These are phyloP conservation scores for Colletotrichum musicola DNA, from an alignment of 2,329 filamentous ascomycete species.

Conservation along the genomic window DNA sequence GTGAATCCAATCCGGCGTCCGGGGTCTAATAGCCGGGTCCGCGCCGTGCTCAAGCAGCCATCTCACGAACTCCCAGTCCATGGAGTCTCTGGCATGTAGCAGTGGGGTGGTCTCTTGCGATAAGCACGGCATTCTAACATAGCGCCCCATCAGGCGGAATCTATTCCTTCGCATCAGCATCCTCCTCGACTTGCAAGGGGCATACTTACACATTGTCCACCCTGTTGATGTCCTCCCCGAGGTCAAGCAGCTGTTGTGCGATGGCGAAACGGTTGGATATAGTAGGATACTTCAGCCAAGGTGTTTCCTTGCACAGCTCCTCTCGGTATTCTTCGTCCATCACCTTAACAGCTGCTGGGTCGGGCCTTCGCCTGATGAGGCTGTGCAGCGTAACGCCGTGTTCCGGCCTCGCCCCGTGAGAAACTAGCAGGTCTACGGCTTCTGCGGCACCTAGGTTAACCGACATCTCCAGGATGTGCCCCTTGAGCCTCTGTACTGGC, in stretches of 20 bases:
- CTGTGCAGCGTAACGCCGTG: conserved; percentile 3
- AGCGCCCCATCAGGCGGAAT: not conserved
- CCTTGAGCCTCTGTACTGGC: conserved; percentile 12
- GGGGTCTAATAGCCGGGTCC: conserved; percentile 5
- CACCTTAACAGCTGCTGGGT: not conserved
- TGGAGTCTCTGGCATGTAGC: conserved; percentile 4
- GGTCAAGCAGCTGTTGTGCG: conserved; percentile 6
- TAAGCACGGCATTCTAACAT: not conserved
- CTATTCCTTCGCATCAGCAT: not conserved
- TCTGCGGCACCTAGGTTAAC: conserved; percentile 14
- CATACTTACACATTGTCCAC: conserved; percentile 3
- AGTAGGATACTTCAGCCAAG: conserved; percentile 12
- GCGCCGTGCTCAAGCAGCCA: conserved; percentile 4
- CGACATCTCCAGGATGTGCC: conserved; percentile 15
- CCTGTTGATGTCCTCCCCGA: conserved; percentile 1
- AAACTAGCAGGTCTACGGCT: conserved; percentile 8
- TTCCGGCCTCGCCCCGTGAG: conserved; percentile 20
- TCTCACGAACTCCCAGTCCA: conserved; percentile 3
- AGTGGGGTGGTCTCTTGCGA: conserved; percentile 5
- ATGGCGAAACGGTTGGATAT: conserved; percentile 4
- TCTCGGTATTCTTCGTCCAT: conserved; percentile 5
- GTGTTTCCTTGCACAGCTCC: conserved; percentile 1
- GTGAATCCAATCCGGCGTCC: not conserved
- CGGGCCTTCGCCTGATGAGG: conserved; percentile 4
- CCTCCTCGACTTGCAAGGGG: not conserved